Percentiles rank a stretch among this genome's conserved stretches.
These are phyloP conservation scores for Eimeria sp. DNA, from an alignment of 169 alveolate species.

Conservation along the genomic window DNA sequence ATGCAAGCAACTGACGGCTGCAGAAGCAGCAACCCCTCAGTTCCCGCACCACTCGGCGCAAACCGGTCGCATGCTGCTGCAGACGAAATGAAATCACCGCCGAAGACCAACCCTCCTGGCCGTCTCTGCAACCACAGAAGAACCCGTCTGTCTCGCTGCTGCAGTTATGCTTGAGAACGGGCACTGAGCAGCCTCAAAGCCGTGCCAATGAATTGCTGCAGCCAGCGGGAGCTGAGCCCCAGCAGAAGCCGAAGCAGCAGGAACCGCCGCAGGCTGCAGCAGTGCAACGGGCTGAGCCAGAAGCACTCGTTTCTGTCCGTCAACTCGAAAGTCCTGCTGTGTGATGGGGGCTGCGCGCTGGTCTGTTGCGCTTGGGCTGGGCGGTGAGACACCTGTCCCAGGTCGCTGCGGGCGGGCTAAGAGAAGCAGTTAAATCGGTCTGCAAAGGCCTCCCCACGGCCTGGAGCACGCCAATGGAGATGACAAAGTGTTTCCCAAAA, in stretches of 20 bases:
- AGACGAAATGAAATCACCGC: background rate
- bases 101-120: background rate
- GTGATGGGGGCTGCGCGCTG: background rate
- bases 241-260: constrained; percentile 3
- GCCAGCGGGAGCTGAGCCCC: constrained; percentile 24
- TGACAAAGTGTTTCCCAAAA: constrained; percentile 17
- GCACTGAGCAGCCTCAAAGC: constrained; percentile 22
- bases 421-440: background rate
- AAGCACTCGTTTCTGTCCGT: constrained; percentile 20
- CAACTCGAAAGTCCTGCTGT: constrained; percentile 16
- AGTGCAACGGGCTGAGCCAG: constrained; percentile 13
- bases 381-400: constrained; percentile 57
- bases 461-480: constrained; percentile 7
- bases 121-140: constrained; percentile 44
- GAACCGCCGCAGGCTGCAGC: constrained; percentile 18
- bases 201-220: background rate
- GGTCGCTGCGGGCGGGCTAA: constrained; percentile 19
- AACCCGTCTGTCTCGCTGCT: background rate
- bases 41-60: constrained; percentile 48
- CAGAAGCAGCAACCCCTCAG: constrained; percentile 63
- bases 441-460: constrained; percentile 40
- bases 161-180: background rate
- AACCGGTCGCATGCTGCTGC: constrained; percentile 45
- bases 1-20: constrained; percentile 73
- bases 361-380: constrained; percentile 2